A percentile compares a stretch with the other conserved stretches of the same genome.
Evolutionary conservation across 148 eudicot genomes (phyloP).

Genomic region (Chenopodium berlandieri): DNA sequence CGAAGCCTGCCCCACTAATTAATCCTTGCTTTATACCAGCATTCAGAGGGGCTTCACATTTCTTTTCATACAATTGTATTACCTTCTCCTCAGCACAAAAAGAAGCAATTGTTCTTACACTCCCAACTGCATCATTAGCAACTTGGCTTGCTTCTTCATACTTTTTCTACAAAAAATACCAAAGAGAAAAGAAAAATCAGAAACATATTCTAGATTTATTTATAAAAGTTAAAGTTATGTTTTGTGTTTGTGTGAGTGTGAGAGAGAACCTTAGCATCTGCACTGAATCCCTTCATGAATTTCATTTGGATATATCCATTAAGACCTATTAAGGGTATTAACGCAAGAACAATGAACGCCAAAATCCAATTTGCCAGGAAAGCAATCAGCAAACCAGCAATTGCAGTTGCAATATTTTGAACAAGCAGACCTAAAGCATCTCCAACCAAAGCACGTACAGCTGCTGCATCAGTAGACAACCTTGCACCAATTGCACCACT

Average conservation of each 20-base stretch:
- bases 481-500: slow-evolving; percentile 81
- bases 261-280: slow-evolving; percentile 65
- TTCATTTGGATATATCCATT: slow-evolving; percentile 57
- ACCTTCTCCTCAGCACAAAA: slow-evolving; percentile 65
- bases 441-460: slow-evolving; percentile 67
- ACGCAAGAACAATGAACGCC: slow-evolving; percentile 58
- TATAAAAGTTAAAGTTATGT: not conserved
- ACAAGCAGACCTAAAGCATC: slow-evolving; percentile 69
- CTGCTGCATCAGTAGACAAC: slow-evolving; percentile 70
- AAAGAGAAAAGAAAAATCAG: not conserved
- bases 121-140: slow-evolving; percentile 72
- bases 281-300: slow-evolving; percentile 66
- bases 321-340: slow-evolving; percentile 63
- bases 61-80: slow-evolving; percentile 44
- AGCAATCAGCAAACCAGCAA: slow-evolving; percentile 61
- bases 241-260: not conserved
- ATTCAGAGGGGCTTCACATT: slow-evolving; percentile 49
- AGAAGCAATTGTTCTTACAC: slow-evolving; percentile 71
- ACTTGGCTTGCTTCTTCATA: slow-evolving; percentile 79
- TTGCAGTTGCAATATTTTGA: slow-evolving; percentile 55
- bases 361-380: slow-evolving; percentile 74
- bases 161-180: slow-evolving; percentile 33
- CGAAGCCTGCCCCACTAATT: slow-evolving; percentile 54
- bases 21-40: slow-evolving; percentile 52
- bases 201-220: not conserved